These are phyloP conservation scores for Verticillium longisporum DNA, from an alignment of 2,329 filamentous ascomycete species.

Conservation along the genomic window DNA sequence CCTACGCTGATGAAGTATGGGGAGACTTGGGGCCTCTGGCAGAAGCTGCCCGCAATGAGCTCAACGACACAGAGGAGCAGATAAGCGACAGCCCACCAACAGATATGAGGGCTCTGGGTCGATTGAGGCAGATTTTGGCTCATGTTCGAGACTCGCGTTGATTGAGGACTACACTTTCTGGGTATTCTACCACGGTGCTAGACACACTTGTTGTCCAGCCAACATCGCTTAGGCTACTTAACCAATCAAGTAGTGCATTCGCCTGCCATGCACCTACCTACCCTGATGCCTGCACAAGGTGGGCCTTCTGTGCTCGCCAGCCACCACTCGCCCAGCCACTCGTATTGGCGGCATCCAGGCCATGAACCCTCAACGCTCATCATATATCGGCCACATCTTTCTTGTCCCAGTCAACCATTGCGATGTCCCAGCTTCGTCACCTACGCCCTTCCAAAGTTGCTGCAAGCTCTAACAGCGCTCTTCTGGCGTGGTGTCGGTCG, in stretches of 20 bases:
- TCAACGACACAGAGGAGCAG: slow-evolving; percentile 27
- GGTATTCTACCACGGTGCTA: not conserved
- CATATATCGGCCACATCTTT: not conserved
- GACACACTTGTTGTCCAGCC: slow-evolving; percentile 5
- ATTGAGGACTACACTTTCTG: not conserved
- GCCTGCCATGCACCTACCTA: not conserved
- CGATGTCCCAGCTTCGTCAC: no score
- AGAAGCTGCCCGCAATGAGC: slow-evolving; percentile 47
- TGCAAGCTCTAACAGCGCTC: no score
- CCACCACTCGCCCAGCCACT: not conserved
- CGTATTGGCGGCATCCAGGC: not conserved
- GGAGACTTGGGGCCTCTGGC: slow-evolving; percentile 53
- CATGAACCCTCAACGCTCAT: not conserved
- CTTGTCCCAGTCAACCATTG: no score
- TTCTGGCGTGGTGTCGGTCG: no score
- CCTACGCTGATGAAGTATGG: slow-evolving; percentile 63
- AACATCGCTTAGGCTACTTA: not conserved
- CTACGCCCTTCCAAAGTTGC: no score
- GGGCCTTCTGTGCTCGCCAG: not conserved
- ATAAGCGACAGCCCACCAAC: not conserved
- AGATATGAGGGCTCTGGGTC: slow-evolving; percentile 22
- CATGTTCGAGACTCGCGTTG: slow-evolving; percentile 24
- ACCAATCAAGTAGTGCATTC: not conserved
- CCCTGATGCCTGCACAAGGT: not conserved
- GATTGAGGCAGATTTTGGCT: slow-evolving; percentile 27